A percentile compares a stretch with the other conserved stretches of the same genome.
Evolutionary conservation across 345 rosid genomes (phyloP).

Genomic region (Citrus sp.): DNA sequence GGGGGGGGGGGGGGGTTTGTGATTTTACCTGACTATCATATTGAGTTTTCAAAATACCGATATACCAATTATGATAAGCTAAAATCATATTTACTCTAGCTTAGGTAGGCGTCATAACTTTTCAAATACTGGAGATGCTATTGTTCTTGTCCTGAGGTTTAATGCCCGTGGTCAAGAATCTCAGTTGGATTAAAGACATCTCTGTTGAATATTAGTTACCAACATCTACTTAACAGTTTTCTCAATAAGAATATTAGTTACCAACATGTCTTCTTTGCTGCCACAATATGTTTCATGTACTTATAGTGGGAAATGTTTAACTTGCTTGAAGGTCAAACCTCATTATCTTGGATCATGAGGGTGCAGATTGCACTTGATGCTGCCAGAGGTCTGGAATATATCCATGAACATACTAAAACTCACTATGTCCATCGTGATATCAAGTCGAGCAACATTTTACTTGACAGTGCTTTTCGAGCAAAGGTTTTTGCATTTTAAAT

Average conservation of each 20-base stretch:
- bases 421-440: slow-evolving; percentile 97
- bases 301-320: not conserved
- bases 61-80: not conserved
- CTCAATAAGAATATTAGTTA: not conserved
- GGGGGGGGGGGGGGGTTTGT: not conserved
- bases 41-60: not conserved
- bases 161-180: not conserved
- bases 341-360: slow-evolving; percentile 90
- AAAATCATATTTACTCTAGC: not conserved
- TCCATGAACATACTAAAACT: slow-evolving; percentile 92
- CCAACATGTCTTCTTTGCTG: not conserved
- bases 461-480: slow-evolving; percentile 79
- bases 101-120: not conserved
- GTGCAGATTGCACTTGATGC: slow-evolving; percentile 89
- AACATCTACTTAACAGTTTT: too few species aligned
- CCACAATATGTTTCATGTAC: not conserved
- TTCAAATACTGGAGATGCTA: slow-evolving; percentile 2
- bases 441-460: slow-evolving; percentile 90
- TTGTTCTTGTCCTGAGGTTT: not conserved
- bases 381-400: slow-evolving; percentile 93
- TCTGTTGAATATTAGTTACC: not conserved
- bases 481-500: slow-evolving; percentile 47
- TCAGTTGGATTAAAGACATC: not conserved
- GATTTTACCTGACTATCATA: not conserved
- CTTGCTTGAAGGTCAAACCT: slow-evolving; percentile 62